A percentile compares a stretch with the other conserved stretches of the same genome.
Evolutionary conservation across 1,284 basidiomycete species (phyloP).

Genomic region (Cryptococcus deneoformans): DNA sequence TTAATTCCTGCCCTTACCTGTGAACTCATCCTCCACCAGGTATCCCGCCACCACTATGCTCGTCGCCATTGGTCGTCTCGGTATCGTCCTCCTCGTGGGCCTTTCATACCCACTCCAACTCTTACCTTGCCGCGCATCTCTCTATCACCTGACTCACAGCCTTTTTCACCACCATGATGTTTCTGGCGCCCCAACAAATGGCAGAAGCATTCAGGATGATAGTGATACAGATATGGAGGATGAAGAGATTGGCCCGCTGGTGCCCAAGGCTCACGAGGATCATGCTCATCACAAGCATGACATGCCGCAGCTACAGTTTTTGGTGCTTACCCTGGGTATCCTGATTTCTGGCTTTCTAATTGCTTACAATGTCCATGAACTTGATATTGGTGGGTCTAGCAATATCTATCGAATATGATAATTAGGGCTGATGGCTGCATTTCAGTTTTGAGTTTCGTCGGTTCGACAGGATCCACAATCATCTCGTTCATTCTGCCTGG

Average conservation of each 20-base stretch:
- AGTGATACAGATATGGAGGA: conserved; percentile 23
- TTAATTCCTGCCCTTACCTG: conserved; percentile 2
- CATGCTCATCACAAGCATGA: conserved; percentile 57
- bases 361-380: conserved; percentile 77
- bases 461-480: conserved; percentile 91
- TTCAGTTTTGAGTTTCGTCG: conserved; percentile 90
- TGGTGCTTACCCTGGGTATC: conserved; percentile 69
- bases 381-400: conserved; percentile 67
- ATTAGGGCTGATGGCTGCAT: not conserved
- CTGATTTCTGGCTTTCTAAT: conserved; percentile 62
- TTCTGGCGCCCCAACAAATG: not conserved
- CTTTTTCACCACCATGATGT: conserved; percentile 19
- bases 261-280: conserved; percentile 41
- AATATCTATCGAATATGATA: not conserved
- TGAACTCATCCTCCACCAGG: too few relatives aligned
- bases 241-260: conserved; percentile 38
- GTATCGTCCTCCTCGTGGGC: conserved; percentile 84
- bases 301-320: conserved; percentile 71
- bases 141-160: conserved; percentile 71
- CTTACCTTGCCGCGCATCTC: conserved; percentile 86
- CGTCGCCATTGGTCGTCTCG: conserved; percentile 88
- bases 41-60: conserved; percentile 69
- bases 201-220: conserved; percentile 6
- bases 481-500: conserved; percentile 98
- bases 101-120: conserved; percentile 93